Conservation (phyloP, 331 rosid species). For the Stylosanthes scabra region DNA sequence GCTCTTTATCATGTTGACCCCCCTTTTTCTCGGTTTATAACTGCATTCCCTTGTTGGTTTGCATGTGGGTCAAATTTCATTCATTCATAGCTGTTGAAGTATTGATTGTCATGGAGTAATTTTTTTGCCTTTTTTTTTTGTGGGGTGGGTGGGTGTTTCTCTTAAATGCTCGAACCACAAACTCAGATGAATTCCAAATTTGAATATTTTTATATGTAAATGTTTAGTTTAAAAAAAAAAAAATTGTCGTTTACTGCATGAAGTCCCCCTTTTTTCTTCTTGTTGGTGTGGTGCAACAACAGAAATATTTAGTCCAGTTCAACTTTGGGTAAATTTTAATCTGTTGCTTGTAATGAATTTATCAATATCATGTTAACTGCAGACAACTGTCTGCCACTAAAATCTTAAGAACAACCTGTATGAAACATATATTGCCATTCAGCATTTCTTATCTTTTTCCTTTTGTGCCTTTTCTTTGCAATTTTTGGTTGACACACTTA, state of each 20-base stretch:
- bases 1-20: conserved; percentile 20
- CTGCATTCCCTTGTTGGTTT: conserved; percentile 27
- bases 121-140: neutral
- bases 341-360: conserved; percentile 5
- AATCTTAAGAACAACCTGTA: neutral
- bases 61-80: neutral
- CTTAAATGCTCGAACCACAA: neutral
- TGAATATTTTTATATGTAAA: neutral
- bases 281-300: neutral
- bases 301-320: neutral
- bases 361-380: neutral
- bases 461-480: neutral
- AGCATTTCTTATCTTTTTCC: neutral
- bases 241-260: neutral
- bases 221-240: neutral
- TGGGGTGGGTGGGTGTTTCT: neutral
- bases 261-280: neutral
- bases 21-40: neutral
- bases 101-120: conserved; percentile 11
- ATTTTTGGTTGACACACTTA: neutral
- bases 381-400: neutral
- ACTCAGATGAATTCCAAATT: neutral
- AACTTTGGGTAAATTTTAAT: neutral
- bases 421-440: neutral
- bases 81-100: conserved; percentile 16